Evolutionary conservation across 1,139 yeast genomes (phyloP), one percentile per base, ranked within the genome.

Genomic region (Saccharomyces pastorianus): DNA sequence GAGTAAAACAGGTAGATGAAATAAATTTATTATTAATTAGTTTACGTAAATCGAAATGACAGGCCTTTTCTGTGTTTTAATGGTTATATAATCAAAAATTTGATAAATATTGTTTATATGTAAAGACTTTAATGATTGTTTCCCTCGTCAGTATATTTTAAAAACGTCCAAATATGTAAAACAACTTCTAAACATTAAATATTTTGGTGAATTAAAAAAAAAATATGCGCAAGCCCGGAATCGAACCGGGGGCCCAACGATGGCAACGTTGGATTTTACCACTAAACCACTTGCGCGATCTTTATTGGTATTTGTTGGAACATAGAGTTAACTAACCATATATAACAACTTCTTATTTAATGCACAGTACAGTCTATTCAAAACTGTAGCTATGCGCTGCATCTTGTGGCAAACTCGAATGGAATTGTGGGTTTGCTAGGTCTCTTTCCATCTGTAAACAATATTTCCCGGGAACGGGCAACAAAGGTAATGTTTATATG

Each of bases 241-340:
- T 38, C 44, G 44, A 38, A 38, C 44, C 44, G 44, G 44, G 44
- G 44, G 44, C 44, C 44, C 44, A 38, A 38, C 44, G 44, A 38
- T 38, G 44, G 44, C 44, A 38, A 38, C 44, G 44, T 38, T 38
- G 44, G 44, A 38, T 38, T 38, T 38, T 38, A 38, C 44, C 44
- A 38, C 44, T 38, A 38, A 38, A 38, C 44, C 44, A 38, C 44
- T 38, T 38, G 44, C 44, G 44, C 44, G 17, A 14, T 3, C 9
- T 17, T 17, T 7, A 5, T 13, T 9, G 20, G 3, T 20, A 20
- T 20, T 20, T 20, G 23, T 20, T 1, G 23, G 23, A 20, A 20
- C 23, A 20, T 20, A 20, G 23, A 20, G 1, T 20, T 20, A 20
- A 20, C 23, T 20, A 20, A 20, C 23, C 1, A 20, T 20, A 20